Percentiles rank a stretch among this genome's conserved stretches.
phyloP scores from a whole-genome alignment of 345 rosid genomes.

The Pugionium cornutum region DNA sequence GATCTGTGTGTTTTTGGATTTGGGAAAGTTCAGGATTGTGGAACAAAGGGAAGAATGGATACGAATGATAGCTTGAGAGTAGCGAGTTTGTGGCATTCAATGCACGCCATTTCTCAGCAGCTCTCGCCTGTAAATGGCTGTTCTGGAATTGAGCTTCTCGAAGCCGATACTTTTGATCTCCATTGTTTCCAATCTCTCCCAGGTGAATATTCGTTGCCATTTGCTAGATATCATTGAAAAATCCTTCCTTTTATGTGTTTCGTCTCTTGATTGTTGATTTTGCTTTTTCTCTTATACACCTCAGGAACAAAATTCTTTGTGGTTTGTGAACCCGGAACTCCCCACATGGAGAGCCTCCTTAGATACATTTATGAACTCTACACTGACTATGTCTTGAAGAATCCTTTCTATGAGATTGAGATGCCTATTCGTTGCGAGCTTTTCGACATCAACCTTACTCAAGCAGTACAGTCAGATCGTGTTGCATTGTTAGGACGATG shows the following conservation, averaged over 20 bases:
- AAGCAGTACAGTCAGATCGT: constrained; percentile 83
- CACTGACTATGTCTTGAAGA: constrained; percentile 93
- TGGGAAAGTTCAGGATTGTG: constrained; percentile 65
- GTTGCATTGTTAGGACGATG: constrained; percentile 67
- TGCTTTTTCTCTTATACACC: neutral
- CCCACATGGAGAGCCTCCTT: constrained; percentile 78
- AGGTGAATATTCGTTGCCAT: constrained; percentile 42
- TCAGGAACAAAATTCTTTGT: constrained; percentile 96
- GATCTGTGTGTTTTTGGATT: neutral
- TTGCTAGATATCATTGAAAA: neutral
- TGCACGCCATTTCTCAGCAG: constrained; percentile 99
- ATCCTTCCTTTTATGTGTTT: neutral
- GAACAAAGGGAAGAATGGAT: constrained; percentile 92
- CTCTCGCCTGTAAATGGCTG: constrained; percentile 85
- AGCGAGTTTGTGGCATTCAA: constrained; percentile 99
- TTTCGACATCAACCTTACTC: constrained; percentile 79
- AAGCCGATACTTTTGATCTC: constrained; percentile 95
- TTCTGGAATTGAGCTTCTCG: constrained; percentile 93
- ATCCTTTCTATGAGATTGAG: constrained; percentile 99
- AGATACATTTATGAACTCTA: constrained; percentile 78
- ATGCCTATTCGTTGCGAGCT: constrained; percentile 85
- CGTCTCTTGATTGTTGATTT: constrained; percentile 9
- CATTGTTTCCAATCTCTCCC: constrained; percentile 95
- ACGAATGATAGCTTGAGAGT: constrained; percentile 96
- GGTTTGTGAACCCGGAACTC: constrained; percentile 89